Conservation (phyloP, 1,139 yeast species). For the Blastobotrys ciferrii region DNA sequence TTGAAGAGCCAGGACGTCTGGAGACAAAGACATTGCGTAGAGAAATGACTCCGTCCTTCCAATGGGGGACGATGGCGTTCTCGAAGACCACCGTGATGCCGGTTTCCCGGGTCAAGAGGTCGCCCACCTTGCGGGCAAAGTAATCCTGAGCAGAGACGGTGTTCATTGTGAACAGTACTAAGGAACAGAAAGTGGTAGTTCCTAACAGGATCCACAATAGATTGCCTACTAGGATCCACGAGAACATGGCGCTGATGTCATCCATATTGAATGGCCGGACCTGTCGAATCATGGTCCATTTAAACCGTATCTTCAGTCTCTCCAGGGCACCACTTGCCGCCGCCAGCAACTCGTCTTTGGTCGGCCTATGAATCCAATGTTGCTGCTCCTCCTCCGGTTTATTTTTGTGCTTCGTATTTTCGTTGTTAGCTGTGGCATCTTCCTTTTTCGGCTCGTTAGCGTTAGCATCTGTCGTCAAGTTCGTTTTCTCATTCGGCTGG, state of each 20-base stretch:
- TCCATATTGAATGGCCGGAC: constrained; percentile 80
- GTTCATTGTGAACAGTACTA: constrained; percentile 73
- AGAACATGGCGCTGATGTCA: constrained; percentile 82
- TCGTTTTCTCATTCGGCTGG: not conserved
- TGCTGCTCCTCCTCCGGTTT: not conserved
- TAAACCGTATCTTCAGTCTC: constrained; percentile 55
- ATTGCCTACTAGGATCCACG: constrained; percentile 89
- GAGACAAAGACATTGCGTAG: constrained; percentile 86
- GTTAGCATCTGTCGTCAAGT: not conserved
- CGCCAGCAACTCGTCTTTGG: constrained; percentile 52
- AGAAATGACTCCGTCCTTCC: constrained; percentile 84
- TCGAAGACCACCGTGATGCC: constrained; percentile 89
- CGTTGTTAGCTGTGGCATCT: not conserved
- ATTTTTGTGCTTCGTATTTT: not conserved
- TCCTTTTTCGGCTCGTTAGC: not conserved
- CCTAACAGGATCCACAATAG: constrained; percentile 73
- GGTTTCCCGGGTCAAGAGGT: constrained; percentile 76
- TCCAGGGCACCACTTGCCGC: constrained; percentile 51
- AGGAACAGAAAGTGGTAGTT: constrained; percentile 84
- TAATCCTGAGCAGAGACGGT: constrained; percentile 89
- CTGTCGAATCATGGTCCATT: constrained; percentile 66
- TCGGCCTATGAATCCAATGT: constrained; percentile 25
- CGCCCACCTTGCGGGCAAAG: constrained; percentile 79
- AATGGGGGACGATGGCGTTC: constrained; percentile 90
- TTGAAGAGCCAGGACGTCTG: constrained; percentile 56